These are phyloP conservation scores for Solanum hybrid DNA, from an alignment of 305 asterid genomes.

Conservation along the genomic window DNA sequence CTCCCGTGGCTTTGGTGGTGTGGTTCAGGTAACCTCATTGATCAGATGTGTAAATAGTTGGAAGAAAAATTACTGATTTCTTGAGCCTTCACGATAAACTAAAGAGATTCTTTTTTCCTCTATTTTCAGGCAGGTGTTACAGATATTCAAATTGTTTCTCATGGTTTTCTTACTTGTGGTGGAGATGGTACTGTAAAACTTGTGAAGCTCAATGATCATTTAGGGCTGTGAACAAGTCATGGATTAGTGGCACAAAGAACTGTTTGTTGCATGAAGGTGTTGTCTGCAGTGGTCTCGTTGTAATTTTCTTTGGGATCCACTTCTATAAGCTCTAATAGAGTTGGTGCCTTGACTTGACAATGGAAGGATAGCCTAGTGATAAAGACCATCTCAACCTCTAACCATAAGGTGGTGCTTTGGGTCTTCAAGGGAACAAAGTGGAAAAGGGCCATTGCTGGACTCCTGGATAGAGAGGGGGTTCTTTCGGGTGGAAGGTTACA, in stretches of 20 bases:
- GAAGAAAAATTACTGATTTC: neutral
- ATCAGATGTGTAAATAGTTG: neutral
- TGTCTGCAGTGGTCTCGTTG: neutral
- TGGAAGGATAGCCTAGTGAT: neutral
- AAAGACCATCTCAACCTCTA: neutral
- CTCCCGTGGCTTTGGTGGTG: slow-evolving; percentile 89
- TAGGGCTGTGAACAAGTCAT: neutral
- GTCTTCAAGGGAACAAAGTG: neutral
- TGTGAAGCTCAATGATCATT: slow-evolving; percentile 14
- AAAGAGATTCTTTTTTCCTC: neutral
- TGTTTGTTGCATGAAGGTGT: neutral
- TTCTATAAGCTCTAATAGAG: neutral
- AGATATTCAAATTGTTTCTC: slow-evolving; percentile 73
- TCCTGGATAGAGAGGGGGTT: neutral
- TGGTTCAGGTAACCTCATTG: slow-evolving; percentile 58
- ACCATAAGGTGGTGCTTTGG: neutral
- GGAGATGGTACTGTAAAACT: slow-evolving; percentile 84
- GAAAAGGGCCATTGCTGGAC: neutral
- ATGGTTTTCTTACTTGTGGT: slow-evolving; percentile 95
- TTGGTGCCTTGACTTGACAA: neutral
- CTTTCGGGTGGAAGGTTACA: neutral
- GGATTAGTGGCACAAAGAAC: neutral
- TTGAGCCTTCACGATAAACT: neutral
- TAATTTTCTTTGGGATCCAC: neutral
- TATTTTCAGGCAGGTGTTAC: slow-evolving; percentile 74